Evolutionary conservation across 192 early-diverging fungal genomes (phyloP).

Genomic region (Podochytrium sp.): DNA sequence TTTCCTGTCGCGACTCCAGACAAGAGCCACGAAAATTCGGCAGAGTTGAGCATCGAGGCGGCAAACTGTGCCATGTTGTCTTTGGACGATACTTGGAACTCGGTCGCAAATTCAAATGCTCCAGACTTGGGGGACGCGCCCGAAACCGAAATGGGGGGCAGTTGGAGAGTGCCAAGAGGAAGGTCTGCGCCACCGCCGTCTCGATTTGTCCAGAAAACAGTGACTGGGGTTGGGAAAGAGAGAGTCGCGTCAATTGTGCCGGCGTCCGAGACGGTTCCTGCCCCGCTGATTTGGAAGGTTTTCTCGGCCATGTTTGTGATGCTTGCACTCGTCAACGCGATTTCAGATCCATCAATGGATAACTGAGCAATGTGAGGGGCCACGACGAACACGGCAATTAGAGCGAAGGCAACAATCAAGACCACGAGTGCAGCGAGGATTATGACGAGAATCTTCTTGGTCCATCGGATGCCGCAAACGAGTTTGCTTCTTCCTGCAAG

Average conservation of each 20-base stretch:
- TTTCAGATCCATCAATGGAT: slow-evolving; percentile 29
- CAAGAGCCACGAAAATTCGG: slow-evolving; percentile 34
- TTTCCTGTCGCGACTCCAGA: slow-evolving; percentile 2
- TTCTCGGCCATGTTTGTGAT: not conserved
- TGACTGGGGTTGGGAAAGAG: slow-evolving; percentile 28
- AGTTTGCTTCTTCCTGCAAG: not conserved
- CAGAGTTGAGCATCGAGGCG: slow-evolving; percentile 22
- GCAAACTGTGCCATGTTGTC: slow-evolving; percentile 32
- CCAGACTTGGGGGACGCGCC: slow-evolving; percentile 10
- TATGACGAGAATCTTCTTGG: not conserved
- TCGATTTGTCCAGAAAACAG: slow-evolving; percentile 35
- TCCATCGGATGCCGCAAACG: slow-evolving; percentile 16
- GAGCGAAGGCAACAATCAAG: slow-evolving; percentile 1
- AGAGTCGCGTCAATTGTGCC: slow-evolving; percentile 31
- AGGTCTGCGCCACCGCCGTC: slow-evolving; percentile 11
- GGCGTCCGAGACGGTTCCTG: slow-evolving; percentile 32
- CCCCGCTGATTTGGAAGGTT: not conserved
- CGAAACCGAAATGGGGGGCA: slow-evolving; percentile 27
- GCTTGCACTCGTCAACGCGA: slow-evolving; percentile 21
- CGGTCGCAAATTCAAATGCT: slow-evolving; percentile 7
- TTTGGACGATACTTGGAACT: slow-evolving; percentile 6
- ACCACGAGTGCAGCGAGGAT: slow-evolving; percentile 9
- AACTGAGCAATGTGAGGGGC: slow-evolving; percentile 36
- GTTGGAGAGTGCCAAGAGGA: slow-evolving; percentile 23
- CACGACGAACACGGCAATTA: slow-evolving; percentile 11